These are phyloP conservation scores for Pseudocercospora fuligena DNA, from an alignment of 2,329 filamentous ascomycete species.

Conservation along the genomic window DNA sequence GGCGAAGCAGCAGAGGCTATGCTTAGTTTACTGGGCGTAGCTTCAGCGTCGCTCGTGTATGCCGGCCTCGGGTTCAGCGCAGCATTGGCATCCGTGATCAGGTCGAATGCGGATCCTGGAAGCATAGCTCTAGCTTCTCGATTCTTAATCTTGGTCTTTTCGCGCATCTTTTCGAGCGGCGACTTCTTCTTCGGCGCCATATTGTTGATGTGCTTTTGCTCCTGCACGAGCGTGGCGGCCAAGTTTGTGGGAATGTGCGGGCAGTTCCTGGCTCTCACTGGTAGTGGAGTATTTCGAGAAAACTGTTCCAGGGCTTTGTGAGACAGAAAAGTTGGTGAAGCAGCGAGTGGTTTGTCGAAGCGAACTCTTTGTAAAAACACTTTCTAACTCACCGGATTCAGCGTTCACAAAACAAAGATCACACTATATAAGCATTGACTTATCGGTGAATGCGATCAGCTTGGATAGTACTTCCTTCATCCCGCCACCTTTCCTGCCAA, in stretches of 20 bases:
- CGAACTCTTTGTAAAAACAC: not conserved
- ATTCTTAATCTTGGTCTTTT: slow-evolving; percentile 4
- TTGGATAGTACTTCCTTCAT: too few species aligned
- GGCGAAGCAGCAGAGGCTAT: not conserved
- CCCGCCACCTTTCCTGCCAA: too few species aligned
- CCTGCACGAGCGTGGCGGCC: not conserved
- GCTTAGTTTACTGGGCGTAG: not conserved
- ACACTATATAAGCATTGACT: not conserved
- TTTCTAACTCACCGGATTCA: not conserved
- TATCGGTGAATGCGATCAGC: too few species aligned
- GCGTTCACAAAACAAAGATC: not conserved
- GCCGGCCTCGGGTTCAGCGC: not conserved
- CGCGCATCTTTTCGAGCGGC: slow-evolving; percentile 14
- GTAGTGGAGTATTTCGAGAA: not conserved
- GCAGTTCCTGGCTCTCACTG: not conserved
- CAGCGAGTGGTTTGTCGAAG: not conserved
- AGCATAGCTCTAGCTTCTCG: not conserved
- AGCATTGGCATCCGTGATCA: not conserved
- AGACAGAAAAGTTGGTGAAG: not conserved
- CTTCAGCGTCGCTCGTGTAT: not conserved
- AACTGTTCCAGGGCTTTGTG: too few species aligned
- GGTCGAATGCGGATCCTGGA: not conserved
- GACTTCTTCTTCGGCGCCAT: slow-evolving; percentile 11
- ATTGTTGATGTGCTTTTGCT: not conserved
- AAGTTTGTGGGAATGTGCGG: not conserved